Evolutionary conservation across 2,329 filamentous ascomycete genomes (phyloP), one percentile per base, ranked within the genome.

Genomic region (Fonsecaea nubica): DNA sequence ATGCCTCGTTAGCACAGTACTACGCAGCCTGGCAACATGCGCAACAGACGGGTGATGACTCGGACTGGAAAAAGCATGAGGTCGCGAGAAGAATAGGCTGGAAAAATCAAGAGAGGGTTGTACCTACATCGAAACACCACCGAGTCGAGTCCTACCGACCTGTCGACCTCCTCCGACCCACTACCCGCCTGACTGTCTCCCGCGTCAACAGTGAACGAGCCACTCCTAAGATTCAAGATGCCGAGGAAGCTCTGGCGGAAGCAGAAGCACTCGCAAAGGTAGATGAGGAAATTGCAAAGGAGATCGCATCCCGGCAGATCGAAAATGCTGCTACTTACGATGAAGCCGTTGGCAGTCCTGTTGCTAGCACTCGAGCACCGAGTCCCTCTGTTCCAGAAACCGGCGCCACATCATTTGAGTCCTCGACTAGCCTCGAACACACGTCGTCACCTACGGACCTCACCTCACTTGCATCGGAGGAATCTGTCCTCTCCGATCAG

Each of bases 41-140:
- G 70, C 89, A 94, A 77, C 85, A 84, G 66, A 84, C 85, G 58
- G 90, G 84, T 42, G 81, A 89, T 56, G 90, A 92, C 58, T 88
- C 90, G 72, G 93, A 97, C 77, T 97, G 92, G 92, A 90, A 90
- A 52, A 92, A 97, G 77, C 96, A 93, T 75, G 91, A 97, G 78
- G 93, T 96, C 77, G 90, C 90, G 63, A 90, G 92, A 79, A 87
- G 90, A 70, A 92, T 97, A 73, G 93, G 95, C 76, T 97, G 93
- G 92, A 93, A 95, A 82, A 84, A 78, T 3, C 75, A 79, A 42
- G 77, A 80, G 25, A 77, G 78, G 54, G 80, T 82, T 2, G 80
- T 81, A 58, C 74, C 76, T 15, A n/a, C 15, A 13, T 64, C 74
- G 40, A 75, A 75, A 33, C 72, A 72, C 12, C 71, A 68, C 53